A percentile compares a stretch with the other conserved stretches of the same genome.
These are phyloP conservation scores for Zygoascus sp. DNA, from an alignment of 1,139 yeast genomes.

Conservation along the genomic window DNA sequence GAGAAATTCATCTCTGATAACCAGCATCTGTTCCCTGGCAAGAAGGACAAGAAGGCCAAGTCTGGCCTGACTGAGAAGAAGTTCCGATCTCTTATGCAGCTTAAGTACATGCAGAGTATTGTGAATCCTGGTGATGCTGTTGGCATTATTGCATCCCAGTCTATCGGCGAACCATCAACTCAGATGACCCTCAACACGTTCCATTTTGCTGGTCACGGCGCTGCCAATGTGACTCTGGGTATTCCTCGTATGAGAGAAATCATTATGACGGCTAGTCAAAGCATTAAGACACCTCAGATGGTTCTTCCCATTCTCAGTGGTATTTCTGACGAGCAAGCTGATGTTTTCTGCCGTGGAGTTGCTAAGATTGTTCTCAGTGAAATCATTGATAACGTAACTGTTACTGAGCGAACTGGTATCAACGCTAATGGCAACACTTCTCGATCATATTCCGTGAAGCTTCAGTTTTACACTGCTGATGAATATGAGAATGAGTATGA, in stretches of 20 bases:
- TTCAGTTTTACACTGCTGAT: slow-evolving; percentile 67
- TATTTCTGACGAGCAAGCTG: slow-evolving; percentile 82
- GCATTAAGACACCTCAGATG: slow-evolving; percentile 98
- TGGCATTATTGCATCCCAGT: slow-evolving; percentile 97
- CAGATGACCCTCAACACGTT: slow-evolving; percentile 99
- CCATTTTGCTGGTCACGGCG: slow-evolving; percentile 99
- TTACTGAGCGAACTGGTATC: slow-evolving; percentile 74
- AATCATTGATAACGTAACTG: slow-evolving; percentile 78
- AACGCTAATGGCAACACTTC: slow-evolving; percentile 49
- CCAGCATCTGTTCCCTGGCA: slow-evolving; percentile 44
- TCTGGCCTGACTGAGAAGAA: slow-evolving; percentile 68
- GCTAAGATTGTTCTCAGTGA: slow-evolving; percentile 84
- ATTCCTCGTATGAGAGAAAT: slow-evolving; percentile 99
- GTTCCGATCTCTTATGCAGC: slow-evolving; percentile 95
- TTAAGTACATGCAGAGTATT: slow-evolving; percentile 94
- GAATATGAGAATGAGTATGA: slow-evolving; percentile 90
- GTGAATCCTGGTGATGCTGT: slow-evolving; percentile 97
- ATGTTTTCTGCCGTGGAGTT: slow-evolving; percentile 86
- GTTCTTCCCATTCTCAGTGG: slow-evolving; percentile 76
- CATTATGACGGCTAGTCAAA: slow-evolving; percentile 96
- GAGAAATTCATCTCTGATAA: slow-evolving; percentile 62
- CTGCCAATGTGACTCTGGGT: slow-evolving; percentile 98
- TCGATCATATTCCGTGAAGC: slow-evolving; percentile 68
- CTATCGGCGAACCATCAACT: slow-evolving; percentile 98
- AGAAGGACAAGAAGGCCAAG: slow-evolving; percentile 38